A percentile compares a stretch with the other conserved stretches of the same genome.
Evolutionary conservation across 768 basidiomycete species (phyloP).

Genomic region (Cystobasidium tubakii): DNA sequence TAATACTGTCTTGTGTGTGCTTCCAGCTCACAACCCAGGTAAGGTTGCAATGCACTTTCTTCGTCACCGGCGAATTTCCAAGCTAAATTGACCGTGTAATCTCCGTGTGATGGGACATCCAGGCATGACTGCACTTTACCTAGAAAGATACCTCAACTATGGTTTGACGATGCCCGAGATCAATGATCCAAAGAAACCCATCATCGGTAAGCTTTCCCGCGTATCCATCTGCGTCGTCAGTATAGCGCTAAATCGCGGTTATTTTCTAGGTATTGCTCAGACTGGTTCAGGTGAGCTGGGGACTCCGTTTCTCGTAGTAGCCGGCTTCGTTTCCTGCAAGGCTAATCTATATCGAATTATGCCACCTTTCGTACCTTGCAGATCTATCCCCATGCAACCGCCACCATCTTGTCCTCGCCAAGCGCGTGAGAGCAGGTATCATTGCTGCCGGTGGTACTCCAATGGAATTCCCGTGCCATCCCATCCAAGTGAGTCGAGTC

Average conservation of each 20-base stretch:
- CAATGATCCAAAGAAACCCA: constrained; percentile 31
- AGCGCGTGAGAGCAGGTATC: constrained; percentile 49
- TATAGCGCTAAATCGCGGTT: background rate
- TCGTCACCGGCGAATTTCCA: background rate
- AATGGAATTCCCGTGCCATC: constrained; percentile 50
- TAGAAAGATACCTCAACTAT: constrained; percentile 33
- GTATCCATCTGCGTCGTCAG: too few species aligned
- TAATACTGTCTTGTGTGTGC: background rate
- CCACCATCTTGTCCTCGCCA: constrained; percentile 48
- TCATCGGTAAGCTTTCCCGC: constrained; percentile 16
- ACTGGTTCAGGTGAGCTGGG: constrained; percentile 32
- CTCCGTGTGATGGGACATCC: background rate
- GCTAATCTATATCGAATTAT: background rate
- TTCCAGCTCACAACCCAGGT: constrained; percentile 24
- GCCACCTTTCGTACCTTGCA: background rate
- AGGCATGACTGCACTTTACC: constrained; percentile 23
- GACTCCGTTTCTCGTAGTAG: background rate
- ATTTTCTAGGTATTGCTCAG: constrained; percentile 26
- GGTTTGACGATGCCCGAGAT: constrained; percentile 35
- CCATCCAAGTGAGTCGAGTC: constrained; percentile 44
- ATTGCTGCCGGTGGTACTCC: constrained; percentile 49
- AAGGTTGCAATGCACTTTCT: background rate
- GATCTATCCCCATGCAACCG: constrained; percentile 49
- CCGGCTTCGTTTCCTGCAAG: too few species aligned
- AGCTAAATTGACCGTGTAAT: background rate